Evolutionary conservation across 2,329 filamentous ascomycete genomes (phyloP).

Genomic region (Verticillium nonalfalfae): DNA sequence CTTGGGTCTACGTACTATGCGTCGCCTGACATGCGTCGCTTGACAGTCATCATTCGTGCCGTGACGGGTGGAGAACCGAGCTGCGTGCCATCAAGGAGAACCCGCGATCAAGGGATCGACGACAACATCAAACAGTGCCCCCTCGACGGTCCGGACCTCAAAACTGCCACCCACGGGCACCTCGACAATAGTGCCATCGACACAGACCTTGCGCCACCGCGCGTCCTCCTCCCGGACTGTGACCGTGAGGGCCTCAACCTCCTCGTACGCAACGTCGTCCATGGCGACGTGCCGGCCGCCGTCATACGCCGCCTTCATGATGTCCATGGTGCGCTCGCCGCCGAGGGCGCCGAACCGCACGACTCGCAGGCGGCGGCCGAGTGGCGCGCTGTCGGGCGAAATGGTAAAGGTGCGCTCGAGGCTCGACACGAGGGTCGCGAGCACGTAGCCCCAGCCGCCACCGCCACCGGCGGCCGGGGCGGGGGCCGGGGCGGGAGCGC

Average conservation of each 20-base stretch:
- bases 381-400: constrained; percentile 62
- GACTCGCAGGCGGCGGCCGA: constrained; percentile 65
- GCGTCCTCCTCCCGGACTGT: constrained; percentile 60
- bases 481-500: background rate
- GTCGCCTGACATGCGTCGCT: no score
- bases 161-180: constrained; percentile 67
- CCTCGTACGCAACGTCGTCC: constrained; percentile 63
- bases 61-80: no score
- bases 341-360: constrained; percentile 67
- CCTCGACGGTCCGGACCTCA: constrained; percentile 48
- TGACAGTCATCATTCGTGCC: no score
- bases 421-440: constrained; percentile 71
- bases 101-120: constrained; percentile 20
- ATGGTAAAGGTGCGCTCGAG: constrained; percentile 79
- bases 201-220: constrained; percentile 77
- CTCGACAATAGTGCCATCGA: constrained; percentile 85
- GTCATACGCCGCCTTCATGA: constrained; percentile 64
- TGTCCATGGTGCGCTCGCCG: constrained; percentile 62
- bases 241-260: constrained; percentile 61
- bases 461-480: background rate
- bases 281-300: constrained; percentile 49
- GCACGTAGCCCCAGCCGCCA: constrained; percentile 63
- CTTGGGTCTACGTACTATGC: no score
- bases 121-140: constrained; percentile 35
- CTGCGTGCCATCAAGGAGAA: background rate